Evolutionary conservation across 2,329 filamentous ascomycete species (phyloP).

Genomic region (Geosmithia flava): DNA sequence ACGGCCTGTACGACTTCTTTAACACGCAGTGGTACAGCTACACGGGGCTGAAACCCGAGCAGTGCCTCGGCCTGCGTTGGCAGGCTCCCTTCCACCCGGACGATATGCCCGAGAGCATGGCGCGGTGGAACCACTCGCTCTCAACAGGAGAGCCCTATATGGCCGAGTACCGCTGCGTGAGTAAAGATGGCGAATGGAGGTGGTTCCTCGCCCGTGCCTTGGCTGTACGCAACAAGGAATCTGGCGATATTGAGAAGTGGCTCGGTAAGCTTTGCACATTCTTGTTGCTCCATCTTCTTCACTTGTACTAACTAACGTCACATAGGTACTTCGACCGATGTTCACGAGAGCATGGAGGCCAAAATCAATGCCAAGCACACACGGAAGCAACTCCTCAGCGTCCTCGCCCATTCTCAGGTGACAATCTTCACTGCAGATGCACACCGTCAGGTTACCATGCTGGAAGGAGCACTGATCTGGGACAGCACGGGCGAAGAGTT

Average conservation of each 20-base stretch:
- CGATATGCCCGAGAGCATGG: conserved; percentile 43
- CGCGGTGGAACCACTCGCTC: conserved; percentile 50
- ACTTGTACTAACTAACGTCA: neutral
- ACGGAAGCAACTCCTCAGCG: conserved; percentile 58
- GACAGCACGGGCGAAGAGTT: conserved; percentile 26
- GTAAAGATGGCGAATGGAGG: conserved; percentile 56
- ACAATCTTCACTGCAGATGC: conserved; percentile 63
- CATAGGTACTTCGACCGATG: conserved; percentile 58
- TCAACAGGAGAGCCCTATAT: conserved; percentile 56
- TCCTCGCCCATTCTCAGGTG: conserved; percentile 63
- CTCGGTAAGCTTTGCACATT: conserved; percentile 40
- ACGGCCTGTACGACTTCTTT: conserved; percentile 61
- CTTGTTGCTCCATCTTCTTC: neutral
- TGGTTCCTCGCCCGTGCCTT: conserved; percentile 69
- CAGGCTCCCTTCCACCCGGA: conserved; percentile 55
- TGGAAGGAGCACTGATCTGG: conserved; percentile 56
- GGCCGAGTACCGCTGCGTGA: conserved; percentile 59
- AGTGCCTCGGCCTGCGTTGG: conserved; percentile 53
- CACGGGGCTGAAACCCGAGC: conserved; percentile 52
- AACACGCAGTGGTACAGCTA: conserved; percentile 72
- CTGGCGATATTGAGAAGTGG: conserved; percentile 63
- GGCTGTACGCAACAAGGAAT: conserved; percentile 52
- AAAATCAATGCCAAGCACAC: conserved; percentile 53
- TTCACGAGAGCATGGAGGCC: conserved; percentile 61
- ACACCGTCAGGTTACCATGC: conserved; percentile 48